Evolutionary conservation across 2,329 filamentous ascomycete genomes (phyloP).

Genomic region (Microdochium paspali): DNA sequence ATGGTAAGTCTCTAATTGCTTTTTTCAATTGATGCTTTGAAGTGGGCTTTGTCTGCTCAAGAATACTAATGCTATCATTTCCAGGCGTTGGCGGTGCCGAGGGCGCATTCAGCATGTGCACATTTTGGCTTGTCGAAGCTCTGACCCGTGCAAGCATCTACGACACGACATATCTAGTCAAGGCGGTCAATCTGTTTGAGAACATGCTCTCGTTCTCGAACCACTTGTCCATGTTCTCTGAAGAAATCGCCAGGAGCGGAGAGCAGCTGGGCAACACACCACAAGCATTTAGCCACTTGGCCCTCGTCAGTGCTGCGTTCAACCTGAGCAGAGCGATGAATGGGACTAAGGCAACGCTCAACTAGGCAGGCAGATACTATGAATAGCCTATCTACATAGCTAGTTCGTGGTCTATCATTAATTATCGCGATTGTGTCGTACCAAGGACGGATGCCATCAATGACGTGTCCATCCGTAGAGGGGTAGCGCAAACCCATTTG

Average conservation of each 20-base stretch:
- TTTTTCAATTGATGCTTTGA: no score
- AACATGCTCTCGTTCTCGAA: slow-evolving; percentile 71
- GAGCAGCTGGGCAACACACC: slow-evolving; percentile 75
- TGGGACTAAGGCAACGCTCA: background rate
- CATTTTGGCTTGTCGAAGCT: slow-evolving; percentile 75
- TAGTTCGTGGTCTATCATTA: no score
- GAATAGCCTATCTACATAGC: no score
- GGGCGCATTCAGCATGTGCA: slow-evolving; percentile 74
- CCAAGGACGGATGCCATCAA: no score
- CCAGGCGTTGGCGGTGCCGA: slow-evolving; percentile 67
- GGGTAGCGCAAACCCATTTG: no score
- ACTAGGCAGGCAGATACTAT: background rate
- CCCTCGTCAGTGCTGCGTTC: slow-evolving; percentile 68
- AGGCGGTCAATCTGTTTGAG: slow-evolving; percentile 63
- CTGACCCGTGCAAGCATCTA: slow-evolving; percentile 59
- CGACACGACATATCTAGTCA: slow-evolving; percentile 52
- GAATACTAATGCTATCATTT: no score
- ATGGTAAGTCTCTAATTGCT: slow-evolving; percentile 38
- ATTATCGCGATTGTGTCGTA: no score
- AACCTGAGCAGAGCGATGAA: slow-evolving; percentile 48
- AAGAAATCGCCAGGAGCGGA: slow-evolving; percentile 66
- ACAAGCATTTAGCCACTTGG: slow-evolving; percentile 69
- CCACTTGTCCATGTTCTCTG: slow-evolving; percentile 69
- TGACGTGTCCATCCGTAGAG: no score
- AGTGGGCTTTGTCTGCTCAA: no score